These are phyloP conservation scores for Arabidopsis arenosa DNA, from an alignment of 345 rosid genomes.

Conservation along the genomic window DNA sequence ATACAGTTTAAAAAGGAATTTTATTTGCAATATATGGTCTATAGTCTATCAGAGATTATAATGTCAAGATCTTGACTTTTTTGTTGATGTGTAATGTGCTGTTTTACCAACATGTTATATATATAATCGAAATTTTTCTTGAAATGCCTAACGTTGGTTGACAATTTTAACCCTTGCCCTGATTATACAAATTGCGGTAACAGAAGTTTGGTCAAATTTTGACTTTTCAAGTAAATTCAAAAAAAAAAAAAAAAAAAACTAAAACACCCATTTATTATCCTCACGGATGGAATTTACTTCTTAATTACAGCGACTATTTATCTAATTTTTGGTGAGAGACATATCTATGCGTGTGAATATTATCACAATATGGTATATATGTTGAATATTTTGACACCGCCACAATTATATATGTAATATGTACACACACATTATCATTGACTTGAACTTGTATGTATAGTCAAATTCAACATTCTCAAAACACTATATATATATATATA, in stretches of 20 bases:
- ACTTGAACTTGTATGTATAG: constrained; percentile 24
- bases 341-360: constrained; percentile 26
- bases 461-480: constrained; percentile 34
- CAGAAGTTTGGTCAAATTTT: constrained; percentile 23
- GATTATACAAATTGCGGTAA: constrained; percentile 14
- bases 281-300: constrained; percentile 7
- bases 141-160: constrained; percentile 47
- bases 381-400: constrained; percentile 42
- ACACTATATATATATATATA: constrained; percentile 47
- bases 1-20: constrained; percentile 26
- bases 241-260: neutral
- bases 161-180: constrained; percentile 30
- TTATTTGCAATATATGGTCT: constrained; percentile 34
- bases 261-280: constrained; percentile 14
- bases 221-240: constrained; percentile 22
- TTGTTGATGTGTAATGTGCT: constrained; percentile 28
- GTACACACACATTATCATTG: constrained; percentile 36
- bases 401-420: constrained; percentile 28
- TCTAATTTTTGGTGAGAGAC: constrained; percentile 3
- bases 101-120: constrained; percentile 42
- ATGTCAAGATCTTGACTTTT: constrained; percentile 38
- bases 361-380: constrained; percentile 40
- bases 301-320: neutral
- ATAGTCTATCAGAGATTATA: constrained; percentile 27
- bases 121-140: constrained; percentile 14